A percentile compares a stretch with the other conserved stretches of the same genome.
Conservation (phyloP, 148 eudicot species). For the Spergularia bocconei region DNA sequence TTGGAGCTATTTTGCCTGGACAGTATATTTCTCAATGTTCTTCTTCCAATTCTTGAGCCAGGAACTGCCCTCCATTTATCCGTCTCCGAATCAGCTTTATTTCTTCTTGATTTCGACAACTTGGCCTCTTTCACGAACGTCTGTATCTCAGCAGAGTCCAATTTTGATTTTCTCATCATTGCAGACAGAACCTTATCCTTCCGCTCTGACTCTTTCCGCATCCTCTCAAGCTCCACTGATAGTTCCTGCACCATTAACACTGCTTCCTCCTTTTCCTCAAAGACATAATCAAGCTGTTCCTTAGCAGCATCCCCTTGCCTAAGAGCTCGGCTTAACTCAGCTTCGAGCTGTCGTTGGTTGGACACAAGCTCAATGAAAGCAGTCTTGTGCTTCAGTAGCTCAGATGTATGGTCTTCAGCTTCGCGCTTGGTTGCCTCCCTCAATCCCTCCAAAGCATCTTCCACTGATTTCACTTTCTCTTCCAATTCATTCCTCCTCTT, state of each 20-base stretch:
- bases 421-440: conserved; percentile 51
- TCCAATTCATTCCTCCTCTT: conserved; percentile 54
- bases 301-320: conserved; percentile 74
- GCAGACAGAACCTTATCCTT: conserved; percentile 79
- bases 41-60: conserved; percentile 48
- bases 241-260: conserved; percentile 57
- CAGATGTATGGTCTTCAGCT: conserved; percentile 54
- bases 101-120: conserved; percentile 55
- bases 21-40: conserved; percentile 59
- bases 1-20: conserved; percentile 48
- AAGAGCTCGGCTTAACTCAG: conserved; percentile 73
- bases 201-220: conserved; percentile 59
- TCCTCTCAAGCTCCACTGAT: conserved; percentile 63
- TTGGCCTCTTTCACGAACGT: conserved; percentile 63
- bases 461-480: conserved; percentile 42
- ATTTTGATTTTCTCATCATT: conserved; percentile 68
- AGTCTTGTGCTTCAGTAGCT: conserved; percentile 73
- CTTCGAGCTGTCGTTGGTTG: conserved; percentile 79
- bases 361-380: conserved; percentile 93
- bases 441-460: conserved; percentile 45
- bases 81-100: conserved; percentile 48
- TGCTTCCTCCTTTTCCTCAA: conserved; percentile 73
- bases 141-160: conserved; percentile 59
- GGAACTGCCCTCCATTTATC: conserved; percentile 47
- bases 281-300: conserved; percentile 51